Conservation (phyloP, 2,329 filamentous ascomycete genomes). For the Cytospora paraplurivora region DNA sequence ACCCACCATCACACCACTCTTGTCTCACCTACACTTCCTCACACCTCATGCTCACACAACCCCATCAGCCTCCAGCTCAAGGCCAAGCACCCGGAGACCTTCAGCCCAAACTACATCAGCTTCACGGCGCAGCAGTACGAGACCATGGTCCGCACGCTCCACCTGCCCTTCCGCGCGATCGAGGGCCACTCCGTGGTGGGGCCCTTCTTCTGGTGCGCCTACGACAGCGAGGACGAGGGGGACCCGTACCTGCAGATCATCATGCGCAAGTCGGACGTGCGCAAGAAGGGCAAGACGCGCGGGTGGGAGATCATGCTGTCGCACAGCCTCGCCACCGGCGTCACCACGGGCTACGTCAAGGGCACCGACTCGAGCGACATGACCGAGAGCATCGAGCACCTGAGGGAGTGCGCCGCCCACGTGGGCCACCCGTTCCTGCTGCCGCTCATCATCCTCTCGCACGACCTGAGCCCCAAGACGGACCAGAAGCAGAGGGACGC, state of each 20-base stretch:
- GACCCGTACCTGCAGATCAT: constrained; percentile 63
- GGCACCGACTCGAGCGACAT: constrained; percentile 61
- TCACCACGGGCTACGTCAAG: constrained; percentile 64
- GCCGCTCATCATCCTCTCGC: constrained; percentile 59
- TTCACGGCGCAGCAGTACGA: constrained; percentile 53
- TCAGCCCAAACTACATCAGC: constrained; percentile 57
- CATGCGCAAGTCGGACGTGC: constrained; percentile 67
- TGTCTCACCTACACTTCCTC: neutral
- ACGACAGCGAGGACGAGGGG: constrained; percentile 55
- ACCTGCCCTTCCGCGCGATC: constrained; percentile 58
- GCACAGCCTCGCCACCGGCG: constrained; percentile 54
- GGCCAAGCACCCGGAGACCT: constrained; percentile 59
- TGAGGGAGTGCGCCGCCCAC: constrained; percentile 52
- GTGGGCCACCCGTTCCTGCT: constrained; percentile 61
- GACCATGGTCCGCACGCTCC: constrained; percentile 57
- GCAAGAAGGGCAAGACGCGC: constrained; percentile 64
- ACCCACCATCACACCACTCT: neutral
- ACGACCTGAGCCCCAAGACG: constrained; percentile 57
- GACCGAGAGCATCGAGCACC: constrained; percentile 50
- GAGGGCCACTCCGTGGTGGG: constrained; percentile 62
- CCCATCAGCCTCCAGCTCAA: constrained; percentile 55
- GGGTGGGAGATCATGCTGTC: constrained; percentile 67
- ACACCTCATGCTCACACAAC: neutral
- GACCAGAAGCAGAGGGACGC: constrained; percentile 66
- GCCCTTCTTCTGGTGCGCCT: constrained; percentile 63